Evolutionary conservation across 192 early-diverging fungal species (phyloP).

Genomic region (Podila minutissima): DNA sequence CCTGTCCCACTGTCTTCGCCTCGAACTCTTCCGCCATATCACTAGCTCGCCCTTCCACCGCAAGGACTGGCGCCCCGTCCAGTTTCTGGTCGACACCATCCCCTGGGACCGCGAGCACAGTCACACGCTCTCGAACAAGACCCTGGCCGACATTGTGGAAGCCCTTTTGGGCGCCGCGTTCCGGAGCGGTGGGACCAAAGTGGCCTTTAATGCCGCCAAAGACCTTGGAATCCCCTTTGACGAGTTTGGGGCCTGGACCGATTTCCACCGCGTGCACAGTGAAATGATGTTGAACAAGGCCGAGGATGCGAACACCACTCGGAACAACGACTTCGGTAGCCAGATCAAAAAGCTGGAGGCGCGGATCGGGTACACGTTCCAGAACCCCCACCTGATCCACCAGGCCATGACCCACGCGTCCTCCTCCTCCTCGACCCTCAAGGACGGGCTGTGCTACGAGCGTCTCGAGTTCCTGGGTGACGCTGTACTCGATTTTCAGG

Average conservation of each 20-base stretch:
- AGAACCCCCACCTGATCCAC: slow-evolving; percentile 66
- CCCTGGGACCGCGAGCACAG: slow-evolving; percentile 21
- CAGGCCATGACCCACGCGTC: slow-evolving; percentile 83
- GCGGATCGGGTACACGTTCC: slow-evolving; percentile 73
- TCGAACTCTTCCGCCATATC: slow-evolving; percentile 69
- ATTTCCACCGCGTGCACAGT: slow-evolving; percentile 50
- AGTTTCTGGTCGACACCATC: slow-evolving; percentile 48
- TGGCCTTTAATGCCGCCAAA: slow-evolving; percentile 63
- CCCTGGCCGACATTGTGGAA: slow-evolving; percentile 87
- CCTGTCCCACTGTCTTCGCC: slow-evolving; percentile 59
- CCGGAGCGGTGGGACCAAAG: slow-evolving; percentile 62
- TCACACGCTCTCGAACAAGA: slow-evolving; percentile 80
- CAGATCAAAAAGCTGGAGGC: slow-evolving; percentile 28
- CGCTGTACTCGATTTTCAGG: slow-evolving; percentile 82
- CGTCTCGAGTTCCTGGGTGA: slow-evolving; percentile 92
- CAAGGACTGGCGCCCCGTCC: slow-evolving; percentile 62
- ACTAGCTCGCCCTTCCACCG: slow-evolving; percentile 72
- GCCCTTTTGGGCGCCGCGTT: slow-evolving; percentile 83
- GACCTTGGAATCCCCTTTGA: slow-evolving; percentile 66
- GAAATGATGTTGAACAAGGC: too few species aligned
- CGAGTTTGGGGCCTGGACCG: slow-evolving; percentile 59
- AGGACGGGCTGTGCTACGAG: slow-evolving; percentile 78
- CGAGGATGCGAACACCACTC: too few species aligned
- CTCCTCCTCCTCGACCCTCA: slow-evolving; percentile 65
- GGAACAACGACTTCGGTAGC: too few species aligned